Evolutionary conservation across 495 filamentous ascomycete genomes (phyloP), one percentile per base, ranked within the genome.

Genomic region (Penicillium flavigenum): DNA sequence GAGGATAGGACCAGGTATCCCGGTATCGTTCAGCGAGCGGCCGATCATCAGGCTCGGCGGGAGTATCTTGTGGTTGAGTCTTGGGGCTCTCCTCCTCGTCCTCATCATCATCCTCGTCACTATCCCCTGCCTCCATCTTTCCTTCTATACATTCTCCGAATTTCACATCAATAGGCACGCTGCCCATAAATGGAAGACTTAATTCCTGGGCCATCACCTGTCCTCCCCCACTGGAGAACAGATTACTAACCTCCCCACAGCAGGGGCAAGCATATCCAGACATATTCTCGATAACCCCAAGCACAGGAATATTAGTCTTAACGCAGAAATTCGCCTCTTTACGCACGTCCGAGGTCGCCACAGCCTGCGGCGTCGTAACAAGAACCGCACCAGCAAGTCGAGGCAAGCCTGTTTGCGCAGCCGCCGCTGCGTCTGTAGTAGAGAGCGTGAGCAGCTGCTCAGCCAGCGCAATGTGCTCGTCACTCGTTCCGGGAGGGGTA

Each of bases 281-380:
- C 95, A 98, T 98, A 72, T 98, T 98, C 77, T 98, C 94, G 38
- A 98, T 80, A 3, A 98, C 92, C 0, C 94, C 94, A 32, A 97
- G 77, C 19, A 96, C 84, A 12, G 82, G 75, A 41, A 98, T 85
- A 19, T 85, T 84, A 7, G 89, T 92, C 77, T 97, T 97, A 24
- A 75, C 77, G 71, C 94, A 98, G 66, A 98, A 98, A 67, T 96
- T 97, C 44, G 98, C 81, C 68, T 98, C 95, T 72, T 98, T 98
- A 65, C 88, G 84, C 41, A 98, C 94, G 70, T 98, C 94, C 4
- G 88, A 88, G 10, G 91, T 96, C 26, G 91, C 87, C 31, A 98
- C 87, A 2, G 93, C 95, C 72, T 98, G 94, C 1, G 94, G 94
- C 0, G 95, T 98, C 11, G 94, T 98, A 3, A 98, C 93, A 2